Evolutionary conservation across 305 asterid species (phyloP).

Genomic region (Fraxinus paxiana): DNA sequence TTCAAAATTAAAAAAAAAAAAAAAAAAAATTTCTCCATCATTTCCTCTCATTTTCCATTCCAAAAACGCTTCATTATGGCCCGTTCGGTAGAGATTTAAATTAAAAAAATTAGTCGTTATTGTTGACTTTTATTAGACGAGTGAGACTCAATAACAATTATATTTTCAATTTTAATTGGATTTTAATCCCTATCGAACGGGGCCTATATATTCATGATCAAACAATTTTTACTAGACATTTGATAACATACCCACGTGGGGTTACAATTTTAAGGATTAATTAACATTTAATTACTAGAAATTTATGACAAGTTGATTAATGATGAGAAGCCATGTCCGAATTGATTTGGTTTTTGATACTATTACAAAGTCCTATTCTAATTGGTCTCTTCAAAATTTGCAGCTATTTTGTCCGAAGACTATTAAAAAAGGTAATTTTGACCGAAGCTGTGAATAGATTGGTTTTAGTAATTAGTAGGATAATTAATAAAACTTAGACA

Average conservation of each 20-base stretch:
- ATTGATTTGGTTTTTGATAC: not conserved
- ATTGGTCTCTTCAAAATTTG: not conserved
- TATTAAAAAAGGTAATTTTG: not conserved
- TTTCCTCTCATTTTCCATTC: too few species aligned
- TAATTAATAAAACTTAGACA: too few species aligned
- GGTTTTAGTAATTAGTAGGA: not conserved
- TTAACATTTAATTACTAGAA: not conserved
- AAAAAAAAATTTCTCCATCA: too few species aligned
- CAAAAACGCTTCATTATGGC: too few species aligned
- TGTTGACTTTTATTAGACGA: too few species aligned
- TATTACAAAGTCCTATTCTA: not conserved
- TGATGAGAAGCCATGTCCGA: not conserved
- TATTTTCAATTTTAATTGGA: too few species aligned
- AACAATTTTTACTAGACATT: not conserved
- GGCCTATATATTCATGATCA: too few species aligned
- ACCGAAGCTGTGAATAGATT: not conserved
- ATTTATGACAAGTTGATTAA: conserved; percentile 1
- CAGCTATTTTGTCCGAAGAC: conserved; percentile 15
- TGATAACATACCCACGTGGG: not conserved
- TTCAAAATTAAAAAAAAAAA: too few species aligned
- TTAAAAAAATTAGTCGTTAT: too few species aligned
- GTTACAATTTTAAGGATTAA: not conserved
- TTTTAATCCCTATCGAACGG: too few species aligned
- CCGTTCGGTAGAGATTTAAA: too few species aligned
- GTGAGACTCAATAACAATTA: too few species aligned